Base-by-base conservation (phyloP, 192 early-diverging fungal genomes). In the Coemansia sp. region DNA sequence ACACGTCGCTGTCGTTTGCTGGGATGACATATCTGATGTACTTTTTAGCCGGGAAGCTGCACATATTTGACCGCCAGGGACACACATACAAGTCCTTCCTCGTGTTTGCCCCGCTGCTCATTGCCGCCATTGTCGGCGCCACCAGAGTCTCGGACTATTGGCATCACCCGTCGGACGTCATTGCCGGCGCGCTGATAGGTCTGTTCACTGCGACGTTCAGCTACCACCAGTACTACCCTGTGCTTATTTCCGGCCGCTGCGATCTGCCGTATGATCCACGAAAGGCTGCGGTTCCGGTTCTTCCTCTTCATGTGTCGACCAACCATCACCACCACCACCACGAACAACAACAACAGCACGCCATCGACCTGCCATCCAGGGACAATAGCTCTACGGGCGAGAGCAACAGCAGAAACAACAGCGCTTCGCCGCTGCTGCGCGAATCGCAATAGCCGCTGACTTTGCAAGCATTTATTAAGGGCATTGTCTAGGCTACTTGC, bases 1-100 rank as follows among this genome's bases (percentile, higher is more conserved):
- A 98, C 70, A 85, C 95, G 1, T 90, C 89, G 24, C 85, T 88
- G 58, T 78, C 85, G 6, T 90, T 90, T 77, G 87, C 85, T 5
- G 90, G 90, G 1, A 61, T 91, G 55, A 83, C 84, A 16, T 91
- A 82, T 55, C 60, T 91, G 25, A 80, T 82, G 30, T 68, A 86
- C 30, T 90, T 81, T 52, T 67, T 91, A 42, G 90, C 87, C 29
- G 90, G 88, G 36, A 90, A 91, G 58, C 78, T 91, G 45, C 84
- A 88, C 29, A 28, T 91, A 18, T 74, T 76, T 59, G 90, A 92
- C 70, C 73, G 71, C 45, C 68, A 72, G 60, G 78, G 78, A 32
- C 70, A 72, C 46, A 64, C 75, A 29, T 72, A 71, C 64, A 91
- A 91, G 68, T 74, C 82, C 14, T 85, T 91, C 63, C 55, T 85